Percentiles rank a stretch among this genome's conserved stretches.
These are phyloP conservation scores for Pseudogymnoascus sp. DNA, from an alignment of 2,329 filamentous ascomycete genomes.

Conservation along the genomic window DNA sequence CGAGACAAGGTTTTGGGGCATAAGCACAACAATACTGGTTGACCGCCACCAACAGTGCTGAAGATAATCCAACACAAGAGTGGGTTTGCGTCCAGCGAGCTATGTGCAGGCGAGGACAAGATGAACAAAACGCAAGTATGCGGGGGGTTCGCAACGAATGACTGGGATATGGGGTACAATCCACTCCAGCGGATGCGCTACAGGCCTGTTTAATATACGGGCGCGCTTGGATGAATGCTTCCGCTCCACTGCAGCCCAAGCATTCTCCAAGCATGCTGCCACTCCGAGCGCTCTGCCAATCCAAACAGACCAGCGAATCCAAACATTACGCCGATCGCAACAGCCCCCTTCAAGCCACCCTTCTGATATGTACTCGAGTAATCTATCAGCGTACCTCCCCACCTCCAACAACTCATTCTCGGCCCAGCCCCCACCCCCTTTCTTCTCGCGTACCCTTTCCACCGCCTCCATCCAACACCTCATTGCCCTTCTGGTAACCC, in stretches of 20 bases:
- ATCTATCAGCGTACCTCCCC: background rate
- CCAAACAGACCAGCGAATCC: background rate
- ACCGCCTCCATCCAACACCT: background rate
- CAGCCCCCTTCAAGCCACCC: background rate
- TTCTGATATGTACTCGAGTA: no score
- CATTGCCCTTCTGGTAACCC: background rate
- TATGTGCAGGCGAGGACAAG: background rate
- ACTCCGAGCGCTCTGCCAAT: background rate
- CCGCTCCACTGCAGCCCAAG: background rate
- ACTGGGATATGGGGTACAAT: background rate
- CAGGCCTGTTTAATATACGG: slow-evolving; percentile 1
- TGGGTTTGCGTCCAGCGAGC: background rate
- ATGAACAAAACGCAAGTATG: background rate
- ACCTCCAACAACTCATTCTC: background rate
- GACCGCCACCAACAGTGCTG: background rate
- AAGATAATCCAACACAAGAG: background rate
- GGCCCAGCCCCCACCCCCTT: background rate
- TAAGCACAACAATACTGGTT: background rate
- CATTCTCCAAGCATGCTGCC: background rate
- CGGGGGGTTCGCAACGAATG: background rate
- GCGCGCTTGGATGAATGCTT: background rate
- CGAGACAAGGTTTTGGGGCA: slow-evolving; percentile 4
- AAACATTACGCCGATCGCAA: background rate
- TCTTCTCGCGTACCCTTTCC: background rate
- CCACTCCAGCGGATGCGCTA: background rate